Evolutionary conservation across 176 grass and related monocot genomes (phyloP).

Genomic region (Neostapfia colusana): DNA sequence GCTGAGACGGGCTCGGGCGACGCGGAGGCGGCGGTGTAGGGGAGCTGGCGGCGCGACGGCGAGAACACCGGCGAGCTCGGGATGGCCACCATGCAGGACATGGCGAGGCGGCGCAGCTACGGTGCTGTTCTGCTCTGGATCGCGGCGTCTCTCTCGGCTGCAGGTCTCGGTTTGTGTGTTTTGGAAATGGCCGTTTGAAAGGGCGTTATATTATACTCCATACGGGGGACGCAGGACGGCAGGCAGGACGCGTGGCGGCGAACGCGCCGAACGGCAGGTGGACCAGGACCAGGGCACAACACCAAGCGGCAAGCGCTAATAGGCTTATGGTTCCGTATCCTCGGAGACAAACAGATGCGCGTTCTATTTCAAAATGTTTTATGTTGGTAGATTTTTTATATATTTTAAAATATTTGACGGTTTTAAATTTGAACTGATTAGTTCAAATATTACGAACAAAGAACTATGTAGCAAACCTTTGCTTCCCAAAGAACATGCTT

Average conservation of each 20-base stretch:
- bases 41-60: conserved; percentile 67
- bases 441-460: no score
- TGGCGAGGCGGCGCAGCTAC: conserved; percentile 34
- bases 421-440: no score
- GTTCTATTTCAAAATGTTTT: conserved; percentile 14
- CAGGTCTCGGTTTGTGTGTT: conserved; percentile 23
- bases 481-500: no score
- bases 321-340: background rate
- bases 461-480: no score
- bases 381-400: background rate
- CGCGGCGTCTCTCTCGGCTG: background rate
- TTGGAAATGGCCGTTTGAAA: conserved; percentile 46
- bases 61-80: conserved; percentile 94
- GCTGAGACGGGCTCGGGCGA: conserved; percentile 58
- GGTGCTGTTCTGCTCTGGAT: background rate
- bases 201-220: conserved; percentile 35
- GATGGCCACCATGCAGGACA: conserved; percentile 87
- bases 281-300: background rate
- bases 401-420: no score
- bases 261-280: conserved; percentile 24
- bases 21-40: conserved; percentile 66
- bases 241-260: conserved; percentile 24
- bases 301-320: background rate
- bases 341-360: background rate
- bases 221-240: background rate